phyloP scores from a whole-genome alignment of 441 rosid genomes.

The Aleurites moluccanus region DNA sequence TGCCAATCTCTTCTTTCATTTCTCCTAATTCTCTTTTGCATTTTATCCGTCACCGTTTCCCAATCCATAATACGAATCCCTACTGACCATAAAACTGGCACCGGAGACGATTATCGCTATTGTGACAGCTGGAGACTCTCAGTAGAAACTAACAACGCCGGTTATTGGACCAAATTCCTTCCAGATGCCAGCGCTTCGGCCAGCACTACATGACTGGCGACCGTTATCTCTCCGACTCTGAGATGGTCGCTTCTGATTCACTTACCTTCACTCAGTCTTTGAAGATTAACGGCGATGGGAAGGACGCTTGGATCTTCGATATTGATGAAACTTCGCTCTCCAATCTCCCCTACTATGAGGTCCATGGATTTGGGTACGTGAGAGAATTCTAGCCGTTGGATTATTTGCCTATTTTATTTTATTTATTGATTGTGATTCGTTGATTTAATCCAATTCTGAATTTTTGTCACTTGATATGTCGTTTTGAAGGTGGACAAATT shows the following conservation, averaged over 20 bases:
- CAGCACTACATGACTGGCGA: slow-evolving; percentile 52
- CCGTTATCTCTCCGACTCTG: slow-evolving; percentile 59
- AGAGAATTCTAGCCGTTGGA: slow-evolving; percentile 15
- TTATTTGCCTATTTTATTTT: neutral
- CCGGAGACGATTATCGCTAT: slow-evolving; percentile 35
- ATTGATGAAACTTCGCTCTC: slow-evolving; percentile 85
- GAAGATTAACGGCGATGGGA: slow-evolving; percentile 49
- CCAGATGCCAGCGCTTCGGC: slow-evolving; percentile 46
- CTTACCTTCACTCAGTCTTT: slow-evolving; percentile 46
- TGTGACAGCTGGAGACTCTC: slow-evolving; percentile 86
- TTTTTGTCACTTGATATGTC: neutral
- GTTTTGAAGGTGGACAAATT: neutral
- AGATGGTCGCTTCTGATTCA: slow-evolving; percentile 41
- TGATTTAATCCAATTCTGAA: neutral
- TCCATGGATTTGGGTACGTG: slow-evolving; percentile 73
- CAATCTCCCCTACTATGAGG: slow-evolving; percentile 65
- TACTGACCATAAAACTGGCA: slow-evolving; percentile 23
- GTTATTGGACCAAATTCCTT: slow-evolving; percentile 56
- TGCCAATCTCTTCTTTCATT: slow-evolving; percentile 19
- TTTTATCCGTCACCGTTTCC: slow-evolving; percentile 30
- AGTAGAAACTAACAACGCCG: slow-evolving; percentile 84
- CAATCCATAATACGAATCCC: slow-evolving; percentile 47
- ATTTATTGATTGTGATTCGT: neutral
- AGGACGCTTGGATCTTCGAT: slow-evolving; percentile 91
- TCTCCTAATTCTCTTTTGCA: slow-evolving; percentile 23